Evolutionary conservation across 2,329 filamentous ascomycete species (phyloP).

Genomic region (Endoconidiophora laricicola): DNA sequence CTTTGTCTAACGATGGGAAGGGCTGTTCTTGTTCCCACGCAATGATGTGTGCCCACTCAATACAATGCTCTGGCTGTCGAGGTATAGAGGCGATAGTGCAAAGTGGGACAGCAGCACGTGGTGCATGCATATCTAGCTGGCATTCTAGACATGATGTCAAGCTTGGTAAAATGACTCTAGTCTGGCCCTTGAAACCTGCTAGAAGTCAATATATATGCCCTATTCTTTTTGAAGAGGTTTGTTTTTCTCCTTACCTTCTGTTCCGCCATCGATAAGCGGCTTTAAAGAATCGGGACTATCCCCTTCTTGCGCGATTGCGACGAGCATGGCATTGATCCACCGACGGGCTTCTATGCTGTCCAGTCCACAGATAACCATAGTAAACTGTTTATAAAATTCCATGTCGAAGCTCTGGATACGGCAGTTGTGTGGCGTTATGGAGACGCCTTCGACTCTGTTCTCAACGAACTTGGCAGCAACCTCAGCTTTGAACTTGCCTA

Average conservation of each 20-base stretch:
- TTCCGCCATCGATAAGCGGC: conserved; percentile 89
- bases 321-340: conserved; percentile 93
- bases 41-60: conserved; percentile 97
- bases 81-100: conserved; percentile 95
- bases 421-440: conserved; percentile 84
- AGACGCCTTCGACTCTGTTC: conserved; percentile 73
- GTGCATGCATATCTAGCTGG: conserved; percentile 95
- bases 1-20: conserved; percentile 77
- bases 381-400: conserved; percentile 93
- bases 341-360: conserved; percentile 95
- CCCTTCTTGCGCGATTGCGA: conserved; percentile 66
- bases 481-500: conserved; percentile 85
- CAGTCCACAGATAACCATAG: conserved; percentile 79
- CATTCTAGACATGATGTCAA: conserved; percentile 96
- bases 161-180: conserved; percentile 78
- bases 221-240: not conserved
- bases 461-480: conserved; percentile 86
- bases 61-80: conserved; percentile 90
- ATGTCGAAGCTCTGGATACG: conserved; percentile 96
- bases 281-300: conserved; percentile 75
- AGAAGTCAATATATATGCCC: not conserved
- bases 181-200: conserved; percentile 88
- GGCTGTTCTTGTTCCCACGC: conserved; percentile 82
- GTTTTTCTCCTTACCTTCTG: conserved; percentile 45
- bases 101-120: conserved; percentile 87